A percentile compares a stretch with the other conserved stretches of the same genome.
Conservation (phyloP, 345 rosid species). For the Hypericum perforatum region DNA sequence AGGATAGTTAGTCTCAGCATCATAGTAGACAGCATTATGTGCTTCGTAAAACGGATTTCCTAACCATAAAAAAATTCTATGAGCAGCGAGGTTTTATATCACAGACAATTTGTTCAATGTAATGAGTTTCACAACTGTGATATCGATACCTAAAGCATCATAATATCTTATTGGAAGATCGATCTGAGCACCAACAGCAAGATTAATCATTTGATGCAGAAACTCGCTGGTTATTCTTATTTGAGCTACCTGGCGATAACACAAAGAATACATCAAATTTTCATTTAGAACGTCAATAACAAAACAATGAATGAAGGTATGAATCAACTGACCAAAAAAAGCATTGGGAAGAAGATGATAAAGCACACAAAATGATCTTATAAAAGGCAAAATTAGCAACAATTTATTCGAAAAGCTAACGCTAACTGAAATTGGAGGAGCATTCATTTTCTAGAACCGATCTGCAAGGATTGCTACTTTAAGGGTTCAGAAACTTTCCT, state of each 20-base stretch:
- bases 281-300: slow-evolving; percentile 6
- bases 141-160: slow-evolving; percentile 55
- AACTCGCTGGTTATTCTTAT: slow-evolving; percentile 47
- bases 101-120: slow-evolving; percentile 4
- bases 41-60: slow-evolving; percentile 79
- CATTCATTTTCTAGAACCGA: no score
- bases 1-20: slow-evolving; percentile 59
- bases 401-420: no score
- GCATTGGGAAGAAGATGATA: no score
- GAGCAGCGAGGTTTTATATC: slow-evolving; percentile 7
- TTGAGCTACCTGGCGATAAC: slow-evolving; percentile 65
- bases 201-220: slow-evolving; percentile 39
- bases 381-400: no score
- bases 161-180: slow-evolving; percentile 57
- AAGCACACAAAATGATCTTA: no score
- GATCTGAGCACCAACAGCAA: slow-evolving; percentile 67
- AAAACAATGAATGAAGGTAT: background rate
- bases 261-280: slow-evolving; percentile 1
- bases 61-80: slow-evolving; percentile 23
- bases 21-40: slow-evolving; percentile 35
- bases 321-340: no score
- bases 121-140: slow-evolving; percentile 2
- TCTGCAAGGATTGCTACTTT: no score
- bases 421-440: no score
- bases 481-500: background rate